Evolutionary conservation across 345 rosid species (phyloP), one percentile per base, ranked within the genome.

Genomic region (Hibiscus tridactylites): DNA sequence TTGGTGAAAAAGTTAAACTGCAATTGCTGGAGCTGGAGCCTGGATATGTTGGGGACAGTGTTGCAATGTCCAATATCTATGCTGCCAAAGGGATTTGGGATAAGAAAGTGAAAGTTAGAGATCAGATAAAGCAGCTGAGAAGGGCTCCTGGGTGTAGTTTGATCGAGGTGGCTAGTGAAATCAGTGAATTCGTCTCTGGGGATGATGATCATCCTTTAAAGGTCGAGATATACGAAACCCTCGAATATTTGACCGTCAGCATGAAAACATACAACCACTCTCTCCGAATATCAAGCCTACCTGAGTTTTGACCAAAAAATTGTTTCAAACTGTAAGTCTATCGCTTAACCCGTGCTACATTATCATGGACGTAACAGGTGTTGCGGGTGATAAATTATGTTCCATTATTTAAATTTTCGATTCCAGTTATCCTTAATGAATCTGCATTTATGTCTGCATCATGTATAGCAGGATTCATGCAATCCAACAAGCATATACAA

Each of bases 71-170:
- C 44, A 83, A 83, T 74, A 74, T 83, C 2, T 78, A 79, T 70
- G 83, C 83, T 12, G 74, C 79, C 7, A 76, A 69, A 78, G 86
- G 83, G 35, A 78, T 73, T 79, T 83, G 86, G 83, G 79, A 80
- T 59, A 73, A 76, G 37, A 78, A 80, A 71, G 0, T 10, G 21
- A 59, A 16, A 57, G 46, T 71, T 21, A 83, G 83, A 24, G 71
- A 78, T 73, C 74, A 60, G 56, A 75, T 74, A 28, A 83, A 16
- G 76, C 77, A 76, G 29, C 26, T 62, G 71, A 80, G 83, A 80
- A 80, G 79, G 71, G 74, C 68, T 24, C 83, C 83, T 71, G 86
- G 86, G 4, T 76, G 81, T 47, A 83, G 86, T 82, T 80, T 75
- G 68, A 83, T 76, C 35, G 80, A 83, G 71, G 37, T 80, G 0